Evolutionary conservation across 140 eudicot genomes (phyloP).

Genomic region (Senecio squalidus): DNA sequence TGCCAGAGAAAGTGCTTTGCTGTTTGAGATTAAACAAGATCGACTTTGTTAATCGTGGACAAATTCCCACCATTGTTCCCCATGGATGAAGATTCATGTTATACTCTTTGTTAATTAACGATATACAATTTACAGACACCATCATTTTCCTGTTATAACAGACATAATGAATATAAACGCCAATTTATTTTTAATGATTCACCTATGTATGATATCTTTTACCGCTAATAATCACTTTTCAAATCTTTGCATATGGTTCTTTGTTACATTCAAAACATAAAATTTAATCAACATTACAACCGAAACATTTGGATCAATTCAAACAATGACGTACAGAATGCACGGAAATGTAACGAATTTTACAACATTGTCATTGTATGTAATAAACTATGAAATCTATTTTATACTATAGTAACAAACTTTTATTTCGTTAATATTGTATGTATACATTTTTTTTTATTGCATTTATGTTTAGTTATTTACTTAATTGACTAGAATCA

Average conservation of each 20-base stretch:
- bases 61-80: conserved; percentile 59
- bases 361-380: no score
- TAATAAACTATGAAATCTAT: no score
- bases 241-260: background rate
- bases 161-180: background rate
- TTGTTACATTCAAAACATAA: no score
- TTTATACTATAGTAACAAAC: no score
- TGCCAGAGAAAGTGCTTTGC: conserved; percentile 66
- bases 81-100: conserved; percentile 31
- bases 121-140: background rate
- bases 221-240: background rate
- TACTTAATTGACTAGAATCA: no score
- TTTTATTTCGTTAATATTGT: no score
- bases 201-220: background rate
- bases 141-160: background rate
- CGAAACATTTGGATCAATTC: no score
- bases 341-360: no score
- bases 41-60: conserved; percentile 65
- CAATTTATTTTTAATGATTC: background rate
- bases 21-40: conserved; percentile 74
- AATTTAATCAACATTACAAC: no score
- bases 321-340: no score
- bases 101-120: background rate
- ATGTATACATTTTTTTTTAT: no score
- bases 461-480: no score